Percentiles rank a stretch among this genome's conserved stretches.
phyloP scores from a whole-genome alignment of 345 rosid genomes.

The Lenwebbia sp. region DNA sequence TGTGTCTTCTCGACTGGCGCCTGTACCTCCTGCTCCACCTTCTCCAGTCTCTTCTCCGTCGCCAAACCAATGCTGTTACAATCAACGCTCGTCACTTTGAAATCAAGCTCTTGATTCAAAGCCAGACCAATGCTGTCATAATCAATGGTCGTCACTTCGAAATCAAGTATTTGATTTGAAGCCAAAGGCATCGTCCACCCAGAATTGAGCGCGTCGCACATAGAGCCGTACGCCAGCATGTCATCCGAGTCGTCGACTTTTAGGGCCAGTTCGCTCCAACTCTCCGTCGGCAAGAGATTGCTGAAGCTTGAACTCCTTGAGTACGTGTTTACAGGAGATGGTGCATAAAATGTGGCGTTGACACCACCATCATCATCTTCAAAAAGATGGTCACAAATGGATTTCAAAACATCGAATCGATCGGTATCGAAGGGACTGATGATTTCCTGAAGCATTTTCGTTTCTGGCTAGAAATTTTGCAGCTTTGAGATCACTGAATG shows the following conservation, averaged over 20 bases:
- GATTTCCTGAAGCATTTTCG: neutral
- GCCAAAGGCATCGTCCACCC: conserved; percentile 10
- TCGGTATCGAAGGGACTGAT: neutral
- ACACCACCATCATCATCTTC: neutral
- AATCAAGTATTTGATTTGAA: neutral
- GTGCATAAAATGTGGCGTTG: no score
- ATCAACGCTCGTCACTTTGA: no score
- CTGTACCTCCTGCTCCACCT: neutral
- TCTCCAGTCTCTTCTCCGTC: neutral
- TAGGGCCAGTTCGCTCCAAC: conserved; percentile 22
- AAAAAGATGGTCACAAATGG: neutral
- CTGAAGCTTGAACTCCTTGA: conserved; percentile 18
- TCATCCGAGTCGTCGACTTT: conserved; percentile 19
- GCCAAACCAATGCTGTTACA: neutral
- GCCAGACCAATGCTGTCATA: neutral
- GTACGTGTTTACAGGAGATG: neutral
- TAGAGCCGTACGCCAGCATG: conserved; percentile 14
- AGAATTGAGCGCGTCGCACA: conserved; percentile 8
- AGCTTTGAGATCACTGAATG: neutral
- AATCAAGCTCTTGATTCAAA: no score
- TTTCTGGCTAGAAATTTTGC: neutral
- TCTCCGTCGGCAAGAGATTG: conserved; percentile 15
- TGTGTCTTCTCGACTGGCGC: neutral
- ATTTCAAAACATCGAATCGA: neutral
- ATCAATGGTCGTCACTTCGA: neutral